These are phyloP conservation scores for Oehlia diaphana DNA, from an alignment of 192 early-diverging fungal species.

Conservation along the genomic window DNA sequence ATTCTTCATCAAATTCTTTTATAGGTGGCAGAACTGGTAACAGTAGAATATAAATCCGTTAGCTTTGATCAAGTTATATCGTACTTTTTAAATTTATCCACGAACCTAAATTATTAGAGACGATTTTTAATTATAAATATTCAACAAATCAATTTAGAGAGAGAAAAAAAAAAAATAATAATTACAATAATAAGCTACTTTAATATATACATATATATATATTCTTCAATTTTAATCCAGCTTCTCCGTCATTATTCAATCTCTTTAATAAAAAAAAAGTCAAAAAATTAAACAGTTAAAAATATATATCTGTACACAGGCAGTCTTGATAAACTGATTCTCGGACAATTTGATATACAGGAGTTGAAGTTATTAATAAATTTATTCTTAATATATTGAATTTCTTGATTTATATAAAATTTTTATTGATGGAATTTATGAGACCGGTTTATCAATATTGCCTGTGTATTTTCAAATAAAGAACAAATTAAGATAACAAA, in stretches of 20 bases:
- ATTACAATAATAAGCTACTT: slow-evolving; percentile 34
- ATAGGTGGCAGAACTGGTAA: background rate
- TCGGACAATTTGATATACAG: no score
- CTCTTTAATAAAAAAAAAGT: slow-evolving; percentile 22
- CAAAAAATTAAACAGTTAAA: no score
- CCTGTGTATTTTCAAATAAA: background rate
- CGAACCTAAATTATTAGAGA: background rate
- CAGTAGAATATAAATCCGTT: background rate
- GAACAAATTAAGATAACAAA: slow-evolving; percentile 16
- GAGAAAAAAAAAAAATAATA: no score
- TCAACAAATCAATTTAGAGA: no score
- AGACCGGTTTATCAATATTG: no score
- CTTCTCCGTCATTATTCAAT: slow-evolving; percentile 46
- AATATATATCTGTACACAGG: no score
- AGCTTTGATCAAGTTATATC: background rate
- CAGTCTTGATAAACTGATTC: no score
- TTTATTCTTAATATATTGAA: no score
- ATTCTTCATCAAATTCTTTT: slow-evolving; percentile 6
- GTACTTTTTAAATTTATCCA: slow-evolving; percentile 6
- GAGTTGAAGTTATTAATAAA: no score
- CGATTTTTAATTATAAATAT: no score
- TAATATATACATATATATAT: slow-evolving; percentile 39
- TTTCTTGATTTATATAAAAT: no score
- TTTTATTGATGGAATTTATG: no score
- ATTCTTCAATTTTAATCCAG: slow-evolving; percentile 45